Percentiles rank a stretch among this genome's conserved stretches.
phyloP scores from a whole-genome alignment of 2,329 filamentous ascomycete species.

The Penicillium glabrum region DNA sequence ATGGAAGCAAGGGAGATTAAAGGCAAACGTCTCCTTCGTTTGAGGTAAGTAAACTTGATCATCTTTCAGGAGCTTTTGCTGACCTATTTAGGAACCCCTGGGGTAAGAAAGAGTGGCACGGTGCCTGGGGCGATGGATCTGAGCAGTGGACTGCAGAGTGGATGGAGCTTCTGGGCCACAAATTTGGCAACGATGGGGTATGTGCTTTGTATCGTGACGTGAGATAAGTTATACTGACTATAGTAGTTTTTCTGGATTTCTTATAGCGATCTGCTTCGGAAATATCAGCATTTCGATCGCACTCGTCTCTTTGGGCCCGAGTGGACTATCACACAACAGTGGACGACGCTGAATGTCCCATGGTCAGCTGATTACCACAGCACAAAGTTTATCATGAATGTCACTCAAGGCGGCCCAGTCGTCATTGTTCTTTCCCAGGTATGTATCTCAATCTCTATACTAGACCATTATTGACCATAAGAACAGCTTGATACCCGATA shows the following conservation, averaged over 20 bases:
- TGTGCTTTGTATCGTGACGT: neutral
- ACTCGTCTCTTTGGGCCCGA: conserved; percentile 61
- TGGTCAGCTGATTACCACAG: conserved; percentile 63
- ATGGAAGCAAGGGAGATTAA: conserved; percentile 62
- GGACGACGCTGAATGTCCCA: conserved; percentile 60
- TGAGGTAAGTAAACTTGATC: conserved; percentile 48
- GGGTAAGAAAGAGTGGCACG: conserved; percentile 79
- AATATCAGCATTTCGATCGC: conserved; percentile 61
- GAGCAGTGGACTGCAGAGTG: conserved; percentile 82
- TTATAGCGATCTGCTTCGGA: conserved; percentile 58
- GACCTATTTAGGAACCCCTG: conserved; percentile 65
- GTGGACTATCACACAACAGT: conserved; percentile 62
- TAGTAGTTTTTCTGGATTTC: conserved; percentile 58
- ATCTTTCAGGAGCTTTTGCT: conserved; percentile 5
- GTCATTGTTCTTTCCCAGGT: conserved; percentile 61
- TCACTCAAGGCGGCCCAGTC: conserved; percentile 53
- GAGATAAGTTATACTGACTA: conserved; percentile 1
- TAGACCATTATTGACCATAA: conserved; percentile 9
- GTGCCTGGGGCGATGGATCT: conserved; percentile 78
- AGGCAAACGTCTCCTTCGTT: conserved; percentile 62
- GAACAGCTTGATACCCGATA: conserved; percentile 59
- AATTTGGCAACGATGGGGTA: conserved; percentile 73
- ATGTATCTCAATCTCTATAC: neutral
- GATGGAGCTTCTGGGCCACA: conserved; percentile 70
- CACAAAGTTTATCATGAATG: conserved; percentile 58